phyloP scores from a whole-genome alignment of 148 eudicot genomes.

The Dysphania ambrosioides region DNA sequence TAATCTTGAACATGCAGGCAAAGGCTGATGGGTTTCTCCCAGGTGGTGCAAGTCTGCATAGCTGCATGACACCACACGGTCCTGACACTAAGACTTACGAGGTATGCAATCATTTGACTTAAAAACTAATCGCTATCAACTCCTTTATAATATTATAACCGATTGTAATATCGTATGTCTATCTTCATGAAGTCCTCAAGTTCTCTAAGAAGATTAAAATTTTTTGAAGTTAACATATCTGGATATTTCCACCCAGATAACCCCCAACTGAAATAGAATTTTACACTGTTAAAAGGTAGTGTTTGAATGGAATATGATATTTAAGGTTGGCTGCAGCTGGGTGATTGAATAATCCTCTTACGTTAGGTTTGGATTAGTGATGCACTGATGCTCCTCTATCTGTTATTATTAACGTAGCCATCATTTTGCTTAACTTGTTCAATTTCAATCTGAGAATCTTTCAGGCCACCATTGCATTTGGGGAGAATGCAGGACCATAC shows the following conservation, averaged over 20 bases:
- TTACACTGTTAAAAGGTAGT: too few species aligned
- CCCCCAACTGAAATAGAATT: too few species aligned
- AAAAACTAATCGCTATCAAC: not conserved
- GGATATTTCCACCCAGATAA: too few species aligned
- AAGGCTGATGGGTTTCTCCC: slow-evolving; percentile 98
- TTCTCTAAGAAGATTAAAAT: too few species aligned
- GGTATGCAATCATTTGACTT: slow-evolving; percentile 35
- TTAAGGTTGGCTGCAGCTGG: not conserved
- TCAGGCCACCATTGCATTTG: slow-evolving; percentile 72
- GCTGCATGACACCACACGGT: slow-evolving; percentile 99
- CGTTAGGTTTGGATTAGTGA: not conserved
- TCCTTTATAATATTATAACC: not conserved
- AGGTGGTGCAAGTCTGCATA: slow-evolving; percentile 94
- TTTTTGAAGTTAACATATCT: too few species aligned
- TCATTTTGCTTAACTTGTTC: not conserved
- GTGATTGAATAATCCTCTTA: not conserved
- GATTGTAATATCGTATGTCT: not conserved
- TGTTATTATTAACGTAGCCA: not conserved
- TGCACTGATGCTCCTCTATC: not conserved
- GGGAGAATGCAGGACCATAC: slow-evolving; percentile 63
- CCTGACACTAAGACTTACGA: slow-evolving; percentile 95
- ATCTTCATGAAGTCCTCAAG: not conserved
- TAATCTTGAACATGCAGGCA: slow-evolving; percentile 46
- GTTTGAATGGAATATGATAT: too few species aligned
- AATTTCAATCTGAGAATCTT: not conserved